Base-by-base conservation (phyloP, 805 yeast genomes). In the Saccharomycopsis lassenensis region DNA sequence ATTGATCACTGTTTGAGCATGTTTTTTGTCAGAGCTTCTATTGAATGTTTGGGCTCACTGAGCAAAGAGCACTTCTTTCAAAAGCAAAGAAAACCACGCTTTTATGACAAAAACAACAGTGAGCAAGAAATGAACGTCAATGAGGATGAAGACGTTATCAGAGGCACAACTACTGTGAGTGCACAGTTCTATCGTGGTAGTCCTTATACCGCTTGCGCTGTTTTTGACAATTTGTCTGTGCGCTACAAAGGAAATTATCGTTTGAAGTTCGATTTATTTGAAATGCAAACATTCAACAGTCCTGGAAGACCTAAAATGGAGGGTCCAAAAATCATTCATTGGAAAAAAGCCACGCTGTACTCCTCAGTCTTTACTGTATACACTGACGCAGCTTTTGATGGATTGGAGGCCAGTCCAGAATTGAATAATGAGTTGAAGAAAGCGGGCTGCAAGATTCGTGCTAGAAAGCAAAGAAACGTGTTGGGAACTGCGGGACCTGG, bases 331-430 rank as follows among this genome's bases (percentile, higher is more conserved):
- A 24, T 40, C 24, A 33, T 37, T n/a, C 41, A 43, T 16, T 34
- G 44, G 41, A 29, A 24, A 11, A 33, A 36, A 15, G 14, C 33
- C 7, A 31, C 41, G 12, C 14, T 33, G 4, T 40, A 24, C 19
- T 34, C 44, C 11, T 26, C 37, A 12, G 27, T 33, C 12, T 43
- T 43, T 15, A 40, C 41, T n/a, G 46, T 43, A 19, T 43, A 41
- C 36, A 43, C 46, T 11, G 46, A 41, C 24, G 41, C 44, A 17
- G 37, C 44, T 10, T 43, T 43, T 35, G 44, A 43, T 18, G 46
- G 46, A 12, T 33, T 43, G 17, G 44, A 41, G 20, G 44, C 44
- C 11, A 28, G 35, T 2, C 46, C 46, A 12, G 44, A 36, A 11
- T 32, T 43, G 19, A 41, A 43, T 26, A 34, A 35, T 15, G 41